A percentile compares a stretch with the other conserved stretches of the same genome.
Evolutionary conservation across 2,329 filamentous ascomycete genomes (phyloP).

Genomic region (Cladosporium sp.): DNA sequence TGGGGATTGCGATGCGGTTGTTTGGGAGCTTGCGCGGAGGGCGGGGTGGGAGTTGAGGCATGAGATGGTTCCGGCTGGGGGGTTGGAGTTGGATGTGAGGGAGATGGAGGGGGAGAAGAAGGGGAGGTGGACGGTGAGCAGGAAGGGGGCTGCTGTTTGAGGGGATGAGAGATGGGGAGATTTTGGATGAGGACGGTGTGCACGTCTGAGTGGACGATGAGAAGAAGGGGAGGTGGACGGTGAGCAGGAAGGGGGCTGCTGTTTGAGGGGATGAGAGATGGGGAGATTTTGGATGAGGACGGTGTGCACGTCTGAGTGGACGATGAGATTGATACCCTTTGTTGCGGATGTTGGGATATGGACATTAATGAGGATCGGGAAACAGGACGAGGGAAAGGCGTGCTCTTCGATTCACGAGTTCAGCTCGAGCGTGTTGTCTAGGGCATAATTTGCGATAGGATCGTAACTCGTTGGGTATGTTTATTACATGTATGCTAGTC

Average conservation of each 20-base stretch:
- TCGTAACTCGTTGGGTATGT: slow-evolving; percentile 3
- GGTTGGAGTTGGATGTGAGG: slow-evolving; percentile 4
- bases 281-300: neutral
- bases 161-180: neutral
- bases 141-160: neutral
- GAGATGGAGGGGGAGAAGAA: slow-evolving; percentile 3
- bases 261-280: neutral
- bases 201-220: neutral
- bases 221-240: too few species aligned
- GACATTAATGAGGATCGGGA: neutral
- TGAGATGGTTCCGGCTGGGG: slow-evolving; percentile 11
- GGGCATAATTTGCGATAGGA: neutral
- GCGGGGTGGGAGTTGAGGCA: slow-evolving; percentile 64
- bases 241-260: neutral
- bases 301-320: neutral
- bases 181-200: neutral
- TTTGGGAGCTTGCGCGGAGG: slow-evolving; percentile 79
- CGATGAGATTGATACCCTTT: neutral
- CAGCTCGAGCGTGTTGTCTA: neutral
- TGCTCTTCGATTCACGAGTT: neutral
- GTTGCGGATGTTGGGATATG: neutral
- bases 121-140: slow-evolving; percentile 8
- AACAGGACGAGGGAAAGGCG: neutral
- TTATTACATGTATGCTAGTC: neutral
- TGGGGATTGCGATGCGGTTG: slow-evolving; percentile 91